Evolutionary conservation across 495 filamentous ascomycete genomes (phyloP).

Genomic region (Hypoxylon intermedium): DNA sequence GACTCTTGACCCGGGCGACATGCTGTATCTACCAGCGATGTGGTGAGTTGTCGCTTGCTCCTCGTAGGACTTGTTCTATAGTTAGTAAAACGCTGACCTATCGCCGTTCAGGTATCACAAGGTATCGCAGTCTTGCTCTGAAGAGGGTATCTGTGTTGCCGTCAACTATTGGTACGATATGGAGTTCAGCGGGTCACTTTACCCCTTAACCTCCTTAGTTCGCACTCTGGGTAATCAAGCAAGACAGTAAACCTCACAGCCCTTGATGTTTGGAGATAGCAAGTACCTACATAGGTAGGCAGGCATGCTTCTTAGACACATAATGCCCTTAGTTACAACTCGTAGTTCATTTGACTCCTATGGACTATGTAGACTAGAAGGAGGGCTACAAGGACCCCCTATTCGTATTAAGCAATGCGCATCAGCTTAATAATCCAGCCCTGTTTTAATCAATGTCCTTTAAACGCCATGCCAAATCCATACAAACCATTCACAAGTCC

Average conservation of each 20-base stretch:
- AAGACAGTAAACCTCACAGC: constrained; percentile 2
- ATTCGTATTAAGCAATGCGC: no score
- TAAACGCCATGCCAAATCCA: constrained; percentile 22
- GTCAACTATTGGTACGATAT: constrained; percentile 87
- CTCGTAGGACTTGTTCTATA: no score
- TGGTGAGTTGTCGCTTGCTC: no score
- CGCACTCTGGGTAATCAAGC: constrained; percentile 42
- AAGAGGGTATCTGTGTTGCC: constrained; percentile 71
- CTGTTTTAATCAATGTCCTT: no score
- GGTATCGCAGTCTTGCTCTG: constrained; percentile 68
- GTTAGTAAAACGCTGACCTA: not conserved
- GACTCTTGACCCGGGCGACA: constrained; percentile 71
- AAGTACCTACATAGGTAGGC: not conserved
- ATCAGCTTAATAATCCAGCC: no score
- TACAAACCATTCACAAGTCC: not conserved
- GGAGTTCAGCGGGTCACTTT: constrained; percentile 68
- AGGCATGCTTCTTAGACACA: not conserved
- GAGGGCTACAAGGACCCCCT: no score
- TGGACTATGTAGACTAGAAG: not conserved
- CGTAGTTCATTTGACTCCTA: constrained; percentile 5
- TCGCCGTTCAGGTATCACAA: constrained; percentile 60
- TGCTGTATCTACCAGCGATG: constrained; percentile 79
- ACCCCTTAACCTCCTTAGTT: constrained; percentile 62
- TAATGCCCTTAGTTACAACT: not conserved
- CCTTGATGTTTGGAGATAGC: no score